These are phyloP conservation scores for Vicia sativa DNA, from an alignment of 306 rosid species.

Conservation along the genomic window DNA sequence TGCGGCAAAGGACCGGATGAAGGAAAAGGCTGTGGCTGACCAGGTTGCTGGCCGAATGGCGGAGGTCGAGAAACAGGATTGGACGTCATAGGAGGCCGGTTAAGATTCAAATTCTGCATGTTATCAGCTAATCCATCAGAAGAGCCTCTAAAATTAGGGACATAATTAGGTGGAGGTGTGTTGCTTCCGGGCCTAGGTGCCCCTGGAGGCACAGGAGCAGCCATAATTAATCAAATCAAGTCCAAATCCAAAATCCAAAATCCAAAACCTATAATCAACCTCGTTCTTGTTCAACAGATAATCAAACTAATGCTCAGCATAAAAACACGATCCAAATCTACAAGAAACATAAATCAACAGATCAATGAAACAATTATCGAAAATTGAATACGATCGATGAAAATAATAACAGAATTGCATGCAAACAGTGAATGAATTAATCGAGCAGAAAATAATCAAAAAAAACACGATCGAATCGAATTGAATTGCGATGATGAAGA, in stretches of 20 bases:
- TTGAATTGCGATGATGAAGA: background rate
- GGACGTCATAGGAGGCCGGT: constrained; percentile 70
- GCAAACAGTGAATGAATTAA: background rate
- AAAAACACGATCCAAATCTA: constrained; percentile 43
- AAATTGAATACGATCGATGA: background rate
- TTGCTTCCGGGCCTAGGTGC: constrained; percentile 81
- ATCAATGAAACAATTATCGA: constrained; percentile 9
- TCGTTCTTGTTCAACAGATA: constrained; percentile 10
- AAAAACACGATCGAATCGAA: constrained; percentile 17
- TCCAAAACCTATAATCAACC: constrained; percentile 5
- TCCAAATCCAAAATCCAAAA: constrained; percentile 40
- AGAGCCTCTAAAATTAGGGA: constrained; percentile 52
- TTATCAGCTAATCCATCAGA: constrained; percentile 61
- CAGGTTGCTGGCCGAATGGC: constrained; percentile 70
- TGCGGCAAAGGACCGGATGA: constrained; percentile 53
- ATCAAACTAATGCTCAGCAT: background rate
- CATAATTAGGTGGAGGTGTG: constrained; percentile 71
- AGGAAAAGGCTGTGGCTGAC: constrained; percentile 63
- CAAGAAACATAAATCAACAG: constrained; percentile 26
- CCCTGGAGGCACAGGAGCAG: constrained; percentile 95
- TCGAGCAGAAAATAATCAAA: too few relatives aligned
- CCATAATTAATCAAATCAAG: constrained; percentile 58
- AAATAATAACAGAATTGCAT: background rate
- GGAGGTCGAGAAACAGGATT: constrained; percentile 72
- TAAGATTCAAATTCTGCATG: constrained; percentile 74